Evolutionary conservation across 2,329 filamentous ascomycete genomes (phyloP), one percentile per base, ranked within the genome.

Genomic region (Fusarium brachygibbosum): DNA sequence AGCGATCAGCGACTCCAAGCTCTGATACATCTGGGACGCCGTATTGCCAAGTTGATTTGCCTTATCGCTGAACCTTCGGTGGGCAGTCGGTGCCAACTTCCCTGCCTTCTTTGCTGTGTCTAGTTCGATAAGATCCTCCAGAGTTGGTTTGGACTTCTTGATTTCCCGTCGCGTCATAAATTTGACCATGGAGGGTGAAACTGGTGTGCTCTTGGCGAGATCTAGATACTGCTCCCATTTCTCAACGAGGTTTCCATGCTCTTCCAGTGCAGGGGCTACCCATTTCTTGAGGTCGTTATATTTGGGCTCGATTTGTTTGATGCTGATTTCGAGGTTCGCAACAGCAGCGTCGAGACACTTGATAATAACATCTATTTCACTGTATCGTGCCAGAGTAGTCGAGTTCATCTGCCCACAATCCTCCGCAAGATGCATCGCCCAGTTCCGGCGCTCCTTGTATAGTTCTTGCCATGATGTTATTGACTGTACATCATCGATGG

Each of bases 391-490:
- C 73, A 88, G 84, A 21, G 89, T 85, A 66, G 85, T 81, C 53
- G 84, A 82, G 52, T 90, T 88, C 82, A 93, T 90, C 50, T 82
- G 82, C 50, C 84, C 84, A 72, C 93, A 95, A 70, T 91, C 89
- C 28, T 90, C 88, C 9, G 91, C 86, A 34, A 97, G 81, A 38
- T 84, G 85, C 54, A 90, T 81, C 0, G 94, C 92, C 96, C 96
- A 99, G 71, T 87, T 85, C 73, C 91, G 89, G 62, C 96, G 90
- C 61, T 90, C 87, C 78, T 90, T 91, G 83, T 96, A 98, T 23
- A 98, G 84, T 44, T 90, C 88, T 77, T 93, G 92, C 95, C 96
- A 99, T 87, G 94, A 91, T 74, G 90, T 86, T 57, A 98, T 84
- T 66, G 94, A 91, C 64, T 91, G 93, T 66, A 93, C 90, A 75